These are phyloP conservation scores for Tuber umbilicatum DNA, from an alignment of 495 filamentous ascomycete species.

Conservation along the genomic window DNA sequence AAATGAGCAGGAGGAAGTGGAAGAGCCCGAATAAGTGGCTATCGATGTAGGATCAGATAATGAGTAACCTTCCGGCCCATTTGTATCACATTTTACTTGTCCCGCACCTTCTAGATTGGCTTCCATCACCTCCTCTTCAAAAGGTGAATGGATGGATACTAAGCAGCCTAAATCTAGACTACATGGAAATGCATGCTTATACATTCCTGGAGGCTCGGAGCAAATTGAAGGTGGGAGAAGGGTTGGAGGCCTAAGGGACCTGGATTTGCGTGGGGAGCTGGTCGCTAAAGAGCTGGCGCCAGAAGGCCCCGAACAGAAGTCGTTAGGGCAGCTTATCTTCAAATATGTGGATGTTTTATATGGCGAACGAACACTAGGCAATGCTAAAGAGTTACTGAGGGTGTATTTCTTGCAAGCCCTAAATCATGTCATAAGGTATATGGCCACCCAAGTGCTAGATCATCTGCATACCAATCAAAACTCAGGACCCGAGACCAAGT, in stretches of 20 bases:
- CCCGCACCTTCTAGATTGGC: conserved; percentile 55
- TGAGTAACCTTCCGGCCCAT: conserved; percentile 60
- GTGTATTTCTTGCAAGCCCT: conserved; percentile 75
- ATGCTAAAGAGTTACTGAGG: conserved; percentile 57
- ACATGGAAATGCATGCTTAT: conserved; percentile 43
- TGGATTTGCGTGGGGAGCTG: conserved; percentile 59
- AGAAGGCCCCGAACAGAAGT: conserved; percentile 35
- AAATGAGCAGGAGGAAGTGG: conserved; percentile 43
- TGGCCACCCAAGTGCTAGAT: background rate
- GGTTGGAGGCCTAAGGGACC: conserved; percentile 32
- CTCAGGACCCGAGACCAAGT: conserved; percentile 74
- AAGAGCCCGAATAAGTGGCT: conserved; percentile 31
- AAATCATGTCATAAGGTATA: conserved; percentile 81
- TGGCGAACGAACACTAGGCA: too few species aligned
- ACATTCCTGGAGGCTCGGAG: conserved; percentile 11
- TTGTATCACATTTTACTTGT: conserved; percentile 67
- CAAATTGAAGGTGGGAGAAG: conserved; percentile 20
- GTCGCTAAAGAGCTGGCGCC: conserved; percentile 34
- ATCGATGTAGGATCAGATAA: conserved; percentile 45
- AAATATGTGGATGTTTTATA: too few species aligned
- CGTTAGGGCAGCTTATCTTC: conserved; percentile 56
- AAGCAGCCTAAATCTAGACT: conserved; percentile 45
- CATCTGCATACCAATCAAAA: conserved; percentile 16
- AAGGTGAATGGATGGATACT: conserved; percentile 55
- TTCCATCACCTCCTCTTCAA: conserved; percentile 49